These are phyloP conservation scores for Sclerotinia nivalis DNA, from an alignment of 2,329 filamentous ascomycete genomes.

Conservation along the genomic window DNA sequence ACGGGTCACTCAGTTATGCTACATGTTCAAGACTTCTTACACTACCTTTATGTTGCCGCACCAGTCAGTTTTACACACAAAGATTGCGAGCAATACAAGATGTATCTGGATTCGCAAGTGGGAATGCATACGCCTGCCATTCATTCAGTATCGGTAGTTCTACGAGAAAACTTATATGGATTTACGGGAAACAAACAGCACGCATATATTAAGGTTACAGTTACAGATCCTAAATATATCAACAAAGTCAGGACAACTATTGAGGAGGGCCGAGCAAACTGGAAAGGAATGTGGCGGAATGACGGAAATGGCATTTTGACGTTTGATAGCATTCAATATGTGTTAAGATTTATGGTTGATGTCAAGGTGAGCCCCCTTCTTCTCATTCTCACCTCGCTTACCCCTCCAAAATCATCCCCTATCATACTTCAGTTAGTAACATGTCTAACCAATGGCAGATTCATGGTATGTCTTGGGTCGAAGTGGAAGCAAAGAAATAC, in stretches of 20 bases:
- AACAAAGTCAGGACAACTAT: constrained; percentile 72
- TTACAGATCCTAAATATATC: constrained; percentile 86
- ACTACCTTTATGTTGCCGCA: constrained; percentile 93
- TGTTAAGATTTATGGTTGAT: constrained; percentile 97
- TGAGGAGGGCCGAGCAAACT: constrained; percentile 77
- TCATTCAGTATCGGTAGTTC: constrained; percentile 75
- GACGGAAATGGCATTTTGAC: constrained; percentile 74
- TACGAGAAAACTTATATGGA: constrained; percentile 88
- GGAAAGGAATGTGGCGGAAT: constrained; percentile 83
- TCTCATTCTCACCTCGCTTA: background rate
- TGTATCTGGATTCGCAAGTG: constrained; percentile 76
- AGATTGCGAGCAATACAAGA: constrained; percentile 77
- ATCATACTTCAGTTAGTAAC: background rate
- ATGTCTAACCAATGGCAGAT: constrained; percentile 53
- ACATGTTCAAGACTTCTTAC: constrained; percentile 92
- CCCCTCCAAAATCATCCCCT: background rate
- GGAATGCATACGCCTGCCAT: constrained; percentile 74
- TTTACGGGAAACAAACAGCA: constrained; percentile 92
- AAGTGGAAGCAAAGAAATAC: constrained; percentile 75
- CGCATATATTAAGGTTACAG: constrained; percentile 90
- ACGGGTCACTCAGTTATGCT: constrained; percentile 87
- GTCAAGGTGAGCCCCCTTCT: constrained; percentile 62
- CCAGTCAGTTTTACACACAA: constrained; percentile 76
- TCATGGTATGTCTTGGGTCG: constrained; percentile 96
- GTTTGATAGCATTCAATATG: constrained; percentile 94